phyloP scores from a whole-genome alignment of 441 rosid genomes.

The Adansonia grandidieri region DNA sequence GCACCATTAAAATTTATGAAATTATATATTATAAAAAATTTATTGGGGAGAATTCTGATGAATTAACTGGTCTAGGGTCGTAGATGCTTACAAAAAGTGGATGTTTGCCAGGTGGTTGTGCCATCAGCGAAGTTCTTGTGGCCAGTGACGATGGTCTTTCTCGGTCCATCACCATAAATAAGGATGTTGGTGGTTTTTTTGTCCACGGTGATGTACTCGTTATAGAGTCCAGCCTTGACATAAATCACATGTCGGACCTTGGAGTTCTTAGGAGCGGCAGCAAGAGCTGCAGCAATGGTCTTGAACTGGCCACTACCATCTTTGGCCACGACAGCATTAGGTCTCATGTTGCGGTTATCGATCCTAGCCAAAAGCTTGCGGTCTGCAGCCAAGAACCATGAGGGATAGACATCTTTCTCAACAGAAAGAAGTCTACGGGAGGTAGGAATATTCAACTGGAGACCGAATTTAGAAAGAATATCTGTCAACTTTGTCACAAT shows the following conservation, averaged over 20 bases:
- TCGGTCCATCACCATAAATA: constrained; percentile 45
- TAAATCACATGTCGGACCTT: constrained; percentile 39
- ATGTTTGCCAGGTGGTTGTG: constrained; percentile 26
- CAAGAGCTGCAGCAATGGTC: constrained; percentile 41
- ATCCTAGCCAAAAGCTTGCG: constrained; percentile 38
- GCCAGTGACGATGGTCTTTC: constrained; percentile 38
- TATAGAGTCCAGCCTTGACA: constrained; percentile 45
- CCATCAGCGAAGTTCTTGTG: constrained; percentile 25
- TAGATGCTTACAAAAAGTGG: constrained; percentile 36
- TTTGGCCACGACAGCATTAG: constrained; percentile 45
- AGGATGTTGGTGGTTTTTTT: constrained; percentile 32
- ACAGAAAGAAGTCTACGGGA: constrained; percentile 32
- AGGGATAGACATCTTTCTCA: constrained; percentile 29
- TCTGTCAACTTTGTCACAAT: constrained; percentile 45
- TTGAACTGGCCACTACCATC: constrained; percentile 49
- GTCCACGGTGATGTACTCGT: constrained; percentile 33
- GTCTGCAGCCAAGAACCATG: constrained; percentile 43
- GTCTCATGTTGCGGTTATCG: constrained; percentile 2
- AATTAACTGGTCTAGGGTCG: neutral
- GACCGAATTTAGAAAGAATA: constrained; percentile 46
- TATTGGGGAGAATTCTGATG: neutral
- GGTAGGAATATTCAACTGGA: constrained; percentile 28
- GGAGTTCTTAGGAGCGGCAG: constrained; percentile 34
- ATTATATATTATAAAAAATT: neutral
- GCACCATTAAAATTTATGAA: constrained; percentile 20